A percentile compares a stretch with the other conserved stretches of the same genome.
Evolutionary conservation across 2,329 filamentous ascomycete genomes (phyloP).

Genomic region (Pseudogymnoascus verrucosus): DNA sequence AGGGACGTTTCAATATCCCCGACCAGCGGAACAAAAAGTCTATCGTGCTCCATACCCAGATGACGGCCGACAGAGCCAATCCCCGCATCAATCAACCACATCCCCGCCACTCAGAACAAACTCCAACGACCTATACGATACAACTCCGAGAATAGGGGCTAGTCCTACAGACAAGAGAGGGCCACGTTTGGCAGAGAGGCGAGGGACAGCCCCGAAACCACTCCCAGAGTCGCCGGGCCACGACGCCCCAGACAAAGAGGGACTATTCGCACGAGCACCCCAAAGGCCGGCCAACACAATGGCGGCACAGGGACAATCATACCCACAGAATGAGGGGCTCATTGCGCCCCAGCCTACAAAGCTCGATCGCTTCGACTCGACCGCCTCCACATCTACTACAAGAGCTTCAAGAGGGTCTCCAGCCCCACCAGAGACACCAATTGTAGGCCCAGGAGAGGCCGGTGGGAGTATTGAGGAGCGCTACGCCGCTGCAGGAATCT

Average conservation of each 20-base stretch:
- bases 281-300: constrained; percentile 33
- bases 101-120: constrained; percentile 12
- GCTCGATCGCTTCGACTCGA: constrained; percentile 63
- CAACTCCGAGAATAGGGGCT: constrained; percentile 22
- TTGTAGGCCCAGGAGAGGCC: constrained; percentile 62
- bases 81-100: constrained; percentile 10
- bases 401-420: constrained; percentile 87
- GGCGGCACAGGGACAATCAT: constrained; percentile 35
- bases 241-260: constrained; percentile 65
- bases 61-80: constrained; percentile 19
- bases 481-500: constrained; percentile 86
- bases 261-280: constrained; percentile 60
- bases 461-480: constrained; percentile 81
- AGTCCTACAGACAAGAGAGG: constrained; percentile 47
- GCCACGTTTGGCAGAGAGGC: constrained; percentile 67
- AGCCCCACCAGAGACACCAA: constrained; percentile 86
- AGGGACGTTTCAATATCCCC: constrained; percentile 36
- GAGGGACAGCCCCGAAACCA: constrained; percentile 73
- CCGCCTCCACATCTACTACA: constrained; percentile 87
- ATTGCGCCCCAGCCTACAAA: constrained; percentile 29
- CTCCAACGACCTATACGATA: constrained; percentile 27
- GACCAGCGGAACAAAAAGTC: constrained; percentile 25
- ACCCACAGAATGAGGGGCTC: constrained; percentile 33
- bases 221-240: constrained; percentile 76
- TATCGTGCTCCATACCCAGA: constrained; percentile 30